Evolutionary conservation across 192 early-diverging fungal genomes (phyloP).

Genomic region (Oehlia diaphana): DNA sequence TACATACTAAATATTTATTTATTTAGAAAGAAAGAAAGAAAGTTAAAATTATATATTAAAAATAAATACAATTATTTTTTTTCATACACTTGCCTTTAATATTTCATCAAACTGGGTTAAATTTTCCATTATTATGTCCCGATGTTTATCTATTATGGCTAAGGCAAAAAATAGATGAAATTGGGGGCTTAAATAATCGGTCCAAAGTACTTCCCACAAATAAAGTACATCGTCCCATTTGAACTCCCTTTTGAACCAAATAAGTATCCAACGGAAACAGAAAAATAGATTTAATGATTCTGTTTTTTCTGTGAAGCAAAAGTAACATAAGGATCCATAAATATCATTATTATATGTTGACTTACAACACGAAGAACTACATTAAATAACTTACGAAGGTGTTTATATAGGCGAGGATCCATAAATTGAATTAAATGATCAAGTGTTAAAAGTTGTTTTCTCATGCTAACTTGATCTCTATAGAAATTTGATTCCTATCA

Average conservation of each 20-base stretch:
- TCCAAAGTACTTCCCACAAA: slow-evolving; percentile 90
- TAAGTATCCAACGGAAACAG: slow-evolving; percentile 97
- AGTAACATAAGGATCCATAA: background rate
- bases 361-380: background rate
- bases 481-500: slow-evolving; percentile 80
- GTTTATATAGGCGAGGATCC: slow-evolving; percentile 81
- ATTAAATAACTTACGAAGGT: slow-evolving; percentile 58
- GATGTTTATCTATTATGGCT: slow-evolving; percentile 90
- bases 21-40: background rate
- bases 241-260: slow-evolving; percentile 98
- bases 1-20: slow-evolving; percentile 58
- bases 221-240: slow-evolving; percentile 76
- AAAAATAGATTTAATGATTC: slow-evolving; percentile 94
- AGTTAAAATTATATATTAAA: background rate
- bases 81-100: slow-evolving; percentile 66
- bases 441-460: slow-evolving; percentile 78
- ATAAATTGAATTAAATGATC: slow-evolving; percentile 83
- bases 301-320: slow-evolving; percentile 50
- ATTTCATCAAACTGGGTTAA: slow-evolving; percentile 88
- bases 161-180: slow-evolving; percentile 95
- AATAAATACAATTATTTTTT: background rate
- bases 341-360: background rate
- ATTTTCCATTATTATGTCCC: slow-evolving; percentile 77
- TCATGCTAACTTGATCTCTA: slow-evolving; percentile 94
- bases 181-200: slow-evolving; percentile 69